Conservation (phyloP, 2,329 filamentous ascomycete species). For the Claviceps quebecensis region DNA sequence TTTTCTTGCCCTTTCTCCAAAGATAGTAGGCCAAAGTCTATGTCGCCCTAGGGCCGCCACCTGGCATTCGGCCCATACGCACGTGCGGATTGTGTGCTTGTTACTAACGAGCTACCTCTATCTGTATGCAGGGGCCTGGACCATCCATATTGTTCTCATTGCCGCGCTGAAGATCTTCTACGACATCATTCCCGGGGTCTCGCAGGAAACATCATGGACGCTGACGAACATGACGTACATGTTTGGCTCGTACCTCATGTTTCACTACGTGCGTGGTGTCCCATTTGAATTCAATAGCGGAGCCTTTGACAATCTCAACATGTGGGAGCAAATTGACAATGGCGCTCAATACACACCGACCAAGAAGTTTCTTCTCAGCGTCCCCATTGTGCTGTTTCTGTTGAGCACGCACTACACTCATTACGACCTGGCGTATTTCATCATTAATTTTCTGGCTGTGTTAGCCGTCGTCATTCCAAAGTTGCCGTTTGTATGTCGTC, state of each 20-base stretch:
- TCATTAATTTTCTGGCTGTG: slow-evolving; percentile 89
- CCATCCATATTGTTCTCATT: slow-evolving; percentile 91
- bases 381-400: slow-evolving; percentile 87
- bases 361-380: slow-evolving; percentile 93
- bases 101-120: background rate
- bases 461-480: slow-evolving; percentile 92
- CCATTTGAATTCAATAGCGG: slow-evolving; percentile 98
- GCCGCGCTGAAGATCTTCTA: slow-evolving; percentile 86
- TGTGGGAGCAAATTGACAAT: slow-evolving; percentile 99
- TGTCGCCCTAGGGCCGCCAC: background rate
- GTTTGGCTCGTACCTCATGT: slow-evolving; percentile 98
- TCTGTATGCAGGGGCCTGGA: slow-evolving; percentile 67
- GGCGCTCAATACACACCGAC: slow-evolving; percentile 96
- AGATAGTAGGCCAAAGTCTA: background rate
- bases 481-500: slow-evolving; percentile 68
- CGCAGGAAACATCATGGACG: slow-evolving; percentile 97
- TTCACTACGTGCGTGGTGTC: slow-evolving; percentile 94
- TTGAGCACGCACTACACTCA: slow-evolving; percentile 98
- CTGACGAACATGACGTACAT: slow-evolving; percentile 98
- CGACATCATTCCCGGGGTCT: slow-evolving; percentile 90
- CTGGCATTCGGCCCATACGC: background rate
- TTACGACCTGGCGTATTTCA: slow-evolving; percentile 93
- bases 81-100: background rate
- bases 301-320: slow-evolving; percentile 98
- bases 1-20: background rate